Conservation (phyloP, 495 filamentous ascomycete species). For the Penicillium steckii region DNA sequence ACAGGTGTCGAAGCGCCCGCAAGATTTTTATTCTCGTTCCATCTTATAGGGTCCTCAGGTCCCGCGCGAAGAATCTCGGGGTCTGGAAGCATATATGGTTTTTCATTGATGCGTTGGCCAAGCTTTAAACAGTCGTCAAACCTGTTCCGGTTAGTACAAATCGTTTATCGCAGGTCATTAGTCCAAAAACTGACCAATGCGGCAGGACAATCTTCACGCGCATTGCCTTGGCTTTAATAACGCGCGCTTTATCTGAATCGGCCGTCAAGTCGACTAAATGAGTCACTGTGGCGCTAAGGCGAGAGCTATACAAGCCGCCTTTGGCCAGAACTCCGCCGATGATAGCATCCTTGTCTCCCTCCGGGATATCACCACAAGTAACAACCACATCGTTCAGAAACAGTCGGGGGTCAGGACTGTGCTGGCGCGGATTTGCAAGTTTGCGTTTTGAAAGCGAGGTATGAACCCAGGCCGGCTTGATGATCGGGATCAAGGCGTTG, state of each 20-base stretch:
- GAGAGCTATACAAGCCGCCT: conserved; percentile 74
- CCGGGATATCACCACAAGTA: conserved; percentile 76
- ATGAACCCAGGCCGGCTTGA: conserved; percentile 79
- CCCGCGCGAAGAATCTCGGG: conserved; percentile 68
- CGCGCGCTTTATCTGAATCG: conserved; percentile 68
- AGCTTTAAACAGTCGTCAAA: conserved; percentile 96
- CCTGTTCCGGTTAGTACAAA: conserved; percentile 43
- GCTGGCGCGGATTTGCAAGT: conserved; percentile 75
- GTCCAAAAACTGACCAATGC: conserved; percentile 70
- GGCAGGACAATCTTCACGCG: conserved; percentile 85
- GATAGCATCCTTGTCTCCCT: conserved; percentile 89
- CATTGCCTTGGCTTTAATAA: conserved; percentile 60
- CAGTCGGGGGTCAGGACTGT: conserved; percentile 84
- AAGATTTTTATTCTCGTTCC: conserved; percentile 58
- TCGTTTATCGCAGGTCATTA: background rate
- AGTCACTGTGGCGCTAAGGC: conserved; percentile 70
- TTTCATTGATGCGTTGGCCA: conserved; percentile 80
- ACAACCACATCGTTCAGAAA: conserved; percentile 83
- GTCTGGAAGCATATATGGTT: conserved; percentile 83
- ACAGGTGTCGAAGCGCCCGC: conserved; percentile 70
- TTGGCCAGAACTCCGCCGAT: conserved; percentile 85
- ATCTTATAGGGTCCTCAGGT: conserved; percentile 53
- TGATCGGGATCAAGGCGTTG: conserved; percentile 75
- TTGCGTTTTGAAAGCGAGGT: conserved; percentile 64
- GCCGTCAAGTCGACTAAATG: conserved; percentile 84